Conservation (phyloP, 1,139 yeast species). For the Sporopachydermia cereana region DNA sequence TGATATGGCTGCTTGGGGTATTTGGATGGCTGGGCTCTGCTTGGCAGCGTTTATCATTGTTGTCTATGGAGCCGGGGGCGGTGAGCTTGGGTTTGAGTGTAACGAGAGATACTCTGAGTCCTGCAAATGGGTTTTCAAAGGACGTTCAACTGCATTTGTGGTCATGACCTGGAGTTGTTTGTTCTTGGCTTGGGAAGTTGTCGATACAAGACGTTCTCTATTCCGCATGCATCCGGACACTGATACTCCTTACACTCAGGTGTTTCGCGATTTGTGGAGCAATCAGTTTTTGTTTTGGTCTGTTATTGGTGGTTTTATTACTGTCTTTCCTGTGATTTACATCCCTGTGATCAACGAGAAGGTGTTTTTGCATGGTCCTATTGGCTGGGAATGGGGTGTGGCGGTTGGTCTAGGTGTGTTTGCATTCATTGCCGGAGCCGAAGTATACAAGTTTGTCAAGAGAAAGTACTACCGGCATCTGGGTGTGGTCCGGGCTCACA, state of each 20-base stretch:
- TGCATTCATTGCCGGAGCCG: constrained; percentile 45
- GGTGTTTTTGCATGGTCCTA: constrained; percentile 67
- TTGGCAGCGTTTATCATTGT: constrained; percentile 54
- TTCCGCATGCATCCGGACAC: constrained; percentile 67
- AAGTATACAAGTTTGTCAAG: constrained; percentile 56
- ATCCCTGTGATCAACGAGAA: constrained; percentile 76
- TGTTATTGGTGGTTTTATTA: constrained; percentile 53
- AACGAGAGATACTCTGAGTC: constrained; percentile 34
- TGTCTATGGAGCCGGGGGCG: constrained; percentile 52
- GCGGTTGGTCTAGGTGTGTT: constrained; percentile 52
- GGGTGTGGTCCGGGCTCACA: constrained; percentile 26
- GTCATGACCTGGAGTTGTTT: constrained; percentile 89
- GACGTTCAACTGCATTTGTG: constrained; percentile 74
- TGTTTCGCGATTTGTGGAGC: constrained; percentile 48
- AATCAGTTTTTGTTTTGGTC: constrained; percentile 83
- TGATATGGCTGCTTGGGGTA: constrained; percentile 69
- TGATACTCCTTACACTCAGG: constrained; percentile 47
- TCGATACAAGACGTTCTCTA: constrained; percentile 63
- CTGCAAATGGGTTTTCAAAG: constrained; percentile 62
- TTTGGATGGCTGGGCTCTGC: constrained; percentile 65
- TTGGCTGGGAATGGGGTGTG: constrained; percentile 78
- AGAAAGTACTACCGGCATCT: constrained; percentile 38
- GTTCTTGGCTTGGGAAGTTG: constrained; percentile 82
- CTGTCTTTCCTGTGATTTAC: constrained; percentile 75
- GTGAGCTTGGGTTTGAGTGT: constrained; percentile 56